Base-by-base conservation (phyloP, 108 stramenopile species). In the Cyclostephanos invisitatus region DNA sequence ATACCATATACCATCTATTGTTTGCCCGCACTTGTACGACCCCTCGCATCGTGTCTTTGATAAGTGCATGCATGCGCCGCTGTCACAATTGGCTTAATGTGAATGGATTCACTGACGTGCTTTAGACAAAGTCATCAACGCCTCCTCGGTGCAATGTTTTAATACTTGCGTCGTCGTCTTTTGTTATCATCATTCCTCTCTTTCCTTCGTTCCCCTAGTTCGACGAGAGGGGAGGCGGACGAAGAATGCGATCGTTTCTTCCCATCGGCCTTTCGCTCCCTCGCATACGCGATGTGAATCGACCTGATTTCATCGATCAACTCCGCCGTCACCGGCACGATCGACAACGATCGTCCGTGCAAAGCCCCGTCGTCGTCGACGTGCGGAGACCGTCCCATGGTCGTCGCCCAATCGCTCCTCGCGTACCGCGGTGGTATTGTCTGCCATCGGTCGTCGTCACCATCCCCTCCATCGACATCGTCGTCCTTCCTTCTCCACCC, bases 401-500 rank as follows among this genome's bases (percentile, higher is more conserved):
- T 20, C 7, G 51, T 53, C 20, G 51, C 7, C 7, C n/a, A 18
- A 3, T 53, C 7, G 51, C 32, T 32, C 32, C 32, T 32, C 32
- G 32, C 32, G 32, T 2, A 4, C 32, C 3, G 32, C 4, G 32
- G 44, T 14, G 44, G 44, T 46, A 46, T 46, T 3, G 44, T 46
- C 44, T 11, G 14, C 44, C 44, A 46, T 3, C 14, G 15, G 44
- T 14, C 14, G 44, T 24, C n/a, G 24, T 20, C 17, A 17, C 29
- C 27, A 3, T 44, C 44, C 37, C 57, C 22, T 32, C 8, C 22
- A 51, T n/a, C 21, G 3, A n/a, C n/a, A n/a, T 21, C 62, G 5
- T 32, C 40, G 2, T 58, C 42, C 22, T 29, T 48, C 28, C 29
- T n/a, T 36, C 22, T 70, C 78, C 81, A 65, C 8, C 80, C 77